Conservation (phyloP, 306 rosid genomes). For the Quercus agrifolia region DNA sequence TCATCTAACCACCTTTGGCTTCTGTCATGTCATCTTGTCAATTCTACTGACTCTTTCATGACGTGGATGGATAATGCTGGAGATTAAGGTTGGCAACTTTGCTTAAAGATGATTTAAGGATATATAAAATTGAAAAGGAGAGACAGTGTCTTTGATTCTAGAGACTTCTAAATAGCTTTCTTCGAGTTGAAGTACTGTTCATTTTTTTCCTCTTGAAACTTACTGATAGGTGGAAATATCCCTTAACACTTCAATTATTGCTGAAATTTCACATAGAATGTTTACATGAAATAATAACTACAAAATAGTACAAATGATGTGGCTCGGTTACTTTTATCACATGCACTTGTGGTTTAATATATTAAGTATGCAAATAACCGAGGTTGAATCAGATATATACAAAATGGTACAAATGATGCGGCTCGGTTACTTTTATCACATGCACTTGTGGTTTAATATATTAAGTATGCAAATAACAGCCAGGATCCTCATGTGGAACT, state of each 20-base stretch:
- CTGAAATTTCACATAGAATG: neutral
- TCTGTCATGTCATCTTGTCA: constrained; percentile 12
- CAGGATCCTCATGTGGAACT: constrained; percentile 12
- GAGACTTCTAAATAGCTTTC: neutral
- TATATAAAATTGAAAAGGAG: too few species aligned
- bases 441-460: neutral
- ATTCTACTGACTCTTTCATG: neutral
- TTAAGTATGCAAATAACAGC: neutral
- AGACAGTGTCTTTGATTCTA: neutral
- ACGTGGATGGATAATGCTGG: neutral
- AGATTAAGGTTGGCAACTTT: neutral
- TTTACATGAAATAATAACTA: too few species aligned
- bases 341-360: neutral
- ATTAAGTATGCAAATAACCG: neutral
- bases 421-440: neutral
- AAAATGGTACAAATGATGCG: too few species aligned
- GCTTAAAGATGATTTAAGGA: neutral
- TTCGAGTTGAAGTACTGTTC: neutral
- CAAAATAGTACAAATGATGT: too few species aligned
- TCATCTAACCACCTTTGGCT: neutral
- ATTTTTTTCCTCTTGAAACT: neutral
- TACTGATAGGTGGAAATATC: neutral
- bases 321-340: neutral
- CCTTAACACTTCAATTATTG: neutral
- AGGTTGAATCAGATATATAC: too few species aligned